These are phyloP conservation scores for Plasmodium sp. DNA, from an alignment of 169 alveolate species.

Conservation along the genomic window DNA sequence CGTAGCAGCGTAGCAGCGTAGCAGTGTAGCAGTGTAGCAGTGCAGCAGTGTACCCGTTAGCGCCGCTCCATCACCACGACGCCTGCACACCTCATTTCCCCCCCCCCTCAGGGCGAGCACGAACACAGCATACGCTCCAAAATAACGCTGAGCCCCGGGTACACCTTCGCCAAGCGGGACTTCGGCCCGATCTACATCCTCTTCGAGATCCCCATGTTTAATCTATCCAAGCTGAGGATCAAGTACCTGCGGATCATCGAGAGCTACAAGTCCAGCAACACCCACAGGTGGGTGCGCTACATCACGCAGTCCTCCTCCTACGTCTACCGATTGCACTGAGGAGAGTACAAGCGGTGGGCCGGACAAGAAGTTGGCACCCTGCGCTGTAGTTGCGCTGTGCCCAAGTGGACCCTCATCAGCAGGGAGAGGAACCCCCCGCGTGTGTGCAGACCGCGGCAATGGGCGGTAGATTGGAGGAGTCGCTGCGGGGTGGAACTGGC, in stretches of 20 bases:
- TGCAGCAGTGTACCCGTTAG: background rate
- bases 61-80: background rate
- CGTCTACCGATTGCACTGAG: slow-evolving; percentile 87
- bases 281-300: slow-evolving; percentile 97
- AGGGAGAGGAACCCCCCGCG: background rate
- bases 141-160: slow-evolving; percentile 77
- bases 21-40: too few relatives aligned
- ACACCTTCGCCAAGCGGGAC: slow-evolving; percentile 85
- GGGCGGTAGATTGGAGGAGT: background rate
- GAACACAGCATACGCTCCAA: slow-evolving; percentile 73
- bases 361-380: background rate
- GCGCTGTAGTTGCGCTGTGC: background rate
- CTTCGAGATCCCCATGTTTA: slow-evolving; percentile 97
- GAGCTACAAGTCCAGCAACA: slow-evolving; percentile 85
- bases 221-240: slow-evolving; percentile 93
- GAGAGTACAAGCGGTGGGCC: background rate
- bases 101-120: slow-evolving; percentile 13
- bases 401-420: background rate
- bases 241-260: slow-evolving; percentile 93
- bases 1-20: too few relatives aligned
- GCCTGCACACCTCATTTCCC: background rate
- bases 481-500: background rate
- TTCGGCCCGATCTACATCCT: slow-evolving; percentile 93
- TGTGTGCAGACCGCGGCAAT: background rate
- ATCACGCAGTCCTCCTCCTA: slow-evolving; percentile 94